Evolutionary conservation across 2,329 filamentous ascomycete species (phyloP).

Genomic region (Aspergillus japonicus): DNA sequence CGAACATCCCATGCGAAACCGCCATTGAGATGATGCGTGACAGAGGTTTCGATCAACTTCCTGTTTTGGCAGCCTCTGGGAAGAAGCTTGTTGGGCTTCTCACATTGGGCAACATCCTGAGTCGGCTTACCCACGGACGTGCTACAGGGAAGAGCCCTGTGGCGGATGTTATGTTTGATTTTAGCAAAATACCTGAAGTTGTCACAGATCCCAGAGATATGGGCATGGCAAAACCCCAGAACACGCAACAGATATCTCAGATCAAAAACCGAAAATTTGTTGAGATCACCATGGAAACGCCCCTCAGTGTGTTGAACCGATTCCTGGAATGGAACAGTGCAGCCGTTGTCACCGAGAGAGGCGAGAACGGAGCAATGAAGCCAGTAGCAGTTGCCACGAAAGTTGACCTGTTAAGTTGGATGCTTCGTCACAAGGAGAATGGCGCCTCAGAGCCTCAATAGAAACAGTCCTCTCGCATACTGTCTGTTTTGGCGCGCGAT

Average conservation of each 20-base stretch:
- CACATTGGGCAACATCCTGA: slow-evolving; percentile 90
- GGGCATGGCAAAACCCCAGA: slow-evolving; percentile 32
- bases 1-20: slow-evolving; percentile 70
- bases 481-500: not conserved
- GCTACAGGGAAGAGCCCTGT: slow-evolving; percentile 73
- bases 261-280: slow-evolving; percentile 71
- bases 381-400: slow-evolving; percentile 92
- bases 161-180: slow-evolving; percentile 94
- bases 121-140: slow-evolving; percentile 80
- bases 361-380: slow-evolving; percentile 61
- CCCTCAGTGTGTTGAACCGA: slow-evolving; percentile 75
- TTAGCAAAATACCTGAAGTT: slow-evolving; percentile 80
- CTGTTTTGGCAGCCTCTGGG: slow-evolving; percentile 71
- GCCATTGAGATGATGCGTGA: slow-evolving; percentile 98
- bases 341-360: slow-evolving; percentile 83
- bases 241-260: slow-evolving; percentile 37
- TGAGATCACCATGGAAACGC: slow-evolving; percentile 89
- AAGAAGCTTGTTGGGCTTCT: slow-evolving; percentile 83
- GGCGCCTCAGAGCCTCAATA: slow-evolving; percentile 9
- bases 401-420: slow-evolving; percentile 89
- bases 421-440: slow-evolving; percentile 65
- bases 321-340: slow-evolving; percentile 99
- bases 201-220: slow-evolving; percentile 80
- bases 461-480: too few relatives aligned
- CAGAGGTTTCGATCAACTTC: slow-evolving; percentile 95